Conservation (phyloP, 176 grass and related monocot species). For the Zea luxurians region DNA sequence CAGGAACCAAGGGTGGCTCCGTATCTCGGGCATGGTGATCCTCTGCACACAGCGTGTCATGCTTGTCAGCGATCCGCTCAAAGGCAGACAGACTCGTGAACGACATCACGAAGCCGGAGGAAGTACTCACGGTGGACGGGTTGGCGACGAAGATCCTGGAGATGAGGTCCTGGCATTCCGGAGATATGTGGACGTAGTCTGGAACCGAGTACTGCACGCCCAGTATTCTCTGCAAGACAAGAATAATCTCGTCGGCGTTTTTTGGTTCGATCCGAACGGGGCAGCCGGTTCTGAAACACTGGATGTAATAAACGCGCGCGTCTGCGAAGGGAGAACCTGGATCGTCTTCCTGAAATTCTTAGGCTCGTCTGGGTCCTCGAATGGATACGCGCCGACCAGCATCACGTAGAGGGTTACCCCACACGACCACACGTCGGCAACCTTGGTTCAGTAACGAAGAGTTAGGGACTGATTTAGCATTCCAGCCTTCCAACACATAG, state of each 20-base stretch:
- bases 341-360: slow-evolving; percentile 95
- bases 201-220: slow-evolving; percentile 94
- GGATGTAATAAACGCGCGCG: background rate
- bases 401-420: slow-evolving; percentile 94
- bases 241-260: slow-evolving; percentile 3
- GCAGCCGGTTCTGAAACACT: background rate
- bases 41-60: slow-evolving; percentile 43
- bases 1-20: slow-evolving; percentile 80
- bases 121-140: slow-evolving; percentile 70
- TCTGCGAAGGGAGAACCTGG: slow-evolving; percentile 49
- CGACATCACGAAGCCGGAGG: background rate
- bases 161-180: slow-evolving; percentile 80
- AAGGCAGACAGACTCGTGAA: background rate
- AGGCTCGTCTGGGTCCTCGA: slow-evolving; percentile 86
- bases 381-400: slow-evolving; percentile 95
- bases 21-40: slow-evolving; percentile 85
- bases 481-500: background rate
- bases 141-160: slow-evolving; percentile 78
- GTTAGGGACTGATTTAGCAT: background rate
- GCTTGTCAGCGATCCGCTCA: background rate
- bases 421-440: slow-evolving; percentile 96
- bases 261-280: background rate
- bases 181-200: slow-evolving; percentile 85
- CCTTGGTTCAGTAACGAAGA: slow-evolving; percentile 43
- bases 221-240: slow-evolving; percentile 77